These are phyloP conservation scores for Exophiala oligosperma DNA, from an alignment of 2,329 filamentous ascomycete genomes.

Conservation along the genomic window DNA sequence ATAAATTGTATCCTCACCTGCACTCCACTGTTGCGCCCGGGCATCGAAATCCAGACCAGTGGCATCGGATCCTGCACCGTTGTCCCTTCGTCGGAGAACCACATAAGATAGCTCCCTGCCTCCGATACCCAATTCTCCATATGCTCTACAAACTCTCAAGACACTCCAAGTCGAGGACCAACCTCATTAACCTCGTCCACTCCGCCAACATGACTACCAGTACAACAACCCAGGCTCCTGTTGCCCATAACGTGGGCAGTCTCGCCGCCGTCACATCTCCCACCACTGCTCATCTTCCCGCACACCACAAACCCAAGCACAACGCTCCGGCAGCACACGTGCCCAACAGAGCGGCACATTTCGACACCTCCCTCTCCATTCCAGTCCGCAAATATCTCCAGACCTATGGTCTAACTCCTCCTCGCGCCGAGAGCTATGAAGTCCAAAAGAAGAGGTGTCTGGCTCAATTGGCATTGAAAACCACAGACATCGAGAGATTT, in stretches of 20 bases:
- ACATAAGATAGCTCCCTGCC: not conserved
- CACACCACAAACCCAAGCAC: conserved; percentile 21
- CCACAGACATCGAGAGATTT: conserved; percentile 50
- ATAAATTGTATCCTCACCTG: not conserved
- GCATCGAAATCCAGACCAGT: not conserved
- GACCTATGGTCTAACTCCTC: conserved; percentile 52
- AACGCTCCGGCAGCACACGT: conserved; percentile 26
- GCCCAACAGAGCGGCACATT: conserved; percentile 38
- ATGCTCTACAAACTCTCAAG: conserved; percentile 26
- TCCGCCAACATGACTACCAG: conserved; percentile 20
- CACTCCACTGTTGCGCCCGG: not conserved
- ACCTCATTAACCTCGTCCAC: conserved; percentile 14
- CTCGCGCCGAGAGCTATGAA: conserved; percentile 50
- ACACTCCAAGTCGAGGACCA: conserved; percentile 13
- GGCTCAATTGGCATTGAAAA: conserved; percentile 48
- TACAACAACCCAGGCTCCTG: conserved; percentile 9
- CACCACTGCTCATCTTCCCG: conserved; percentile 7
- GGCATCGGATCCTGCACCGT: conserved; percentile 3
- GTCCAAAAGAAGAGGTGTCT: conserved; percentile 51
- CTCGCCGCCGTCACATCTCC: conserved; percentile 1
- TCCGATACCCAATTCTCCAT: conserved; percentile 3
- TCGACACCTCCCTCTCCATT: conserved; percentile 50
- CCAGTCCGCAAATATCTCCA: conserved; percentile 54
- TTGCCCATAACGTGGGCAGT: conserved; percentile 15
- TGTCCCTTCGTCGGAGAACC: not conserved